Evolutionary conservation across 148 eudicot species (phyloP).

Genomic region (Salicornia ramosissima): DNA sequence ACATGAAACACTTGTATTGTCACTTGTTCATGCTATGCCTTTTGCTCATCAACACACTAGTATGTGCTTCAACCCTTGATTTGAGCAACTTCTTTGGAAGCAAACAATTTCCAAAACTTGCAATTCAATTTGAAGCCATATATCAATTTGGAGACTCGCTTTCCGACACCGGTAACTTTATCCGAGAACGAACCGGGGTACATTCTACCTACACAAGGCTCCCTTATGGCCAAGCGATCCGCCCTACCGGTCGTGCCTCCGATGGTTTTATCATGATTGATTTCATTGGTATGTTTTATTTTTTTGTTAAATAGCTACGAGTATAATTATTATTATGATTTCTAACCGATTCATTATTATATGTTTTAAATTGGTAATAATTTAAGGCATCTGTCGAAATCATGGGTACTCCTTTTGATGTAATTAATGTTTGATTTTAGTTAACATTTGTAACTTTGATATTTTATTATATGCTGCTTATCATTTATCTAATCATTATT

Average conservation of each 20-base stretch:
- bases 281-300: slow-evolving; percentile 28
- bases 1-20: slow-evolving; percentile 15
- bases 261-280: slow-evolving; percentile 47
- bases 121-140: slow-evolving; percentile 27
- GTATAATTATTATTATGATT: too few species aligned
- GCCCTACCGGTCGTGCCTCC: slow-evolving; percentile 42
- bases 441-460: too few species aligned
- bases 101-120: neutral
- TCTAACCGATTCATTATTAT: too few species aligned
- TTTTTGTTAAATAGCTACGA: too few species aligned
- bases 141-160: slow-evolving; percentile 45
- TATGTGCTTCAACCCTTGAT: neutral
- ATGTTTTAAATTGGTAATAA: too few species aligned
- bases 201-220: slow-evolving; percentile 11
- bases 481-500: too few species aligned
- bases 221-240: slow-evolving; percentile 27
- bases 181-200: slow-evolving; percentile 14
- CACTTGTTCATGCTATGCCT: slow-evolving; percentile 1
- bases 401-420: too few species aligned
- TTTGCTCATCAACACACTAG: slow-evolving; percentile 1
- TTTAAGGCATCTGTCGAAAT: too few species aligned
- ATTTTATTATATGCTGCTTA: too few species aligned
- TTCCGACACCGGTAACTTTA: slow-evolving; percentile 36
- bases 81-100: neutral
- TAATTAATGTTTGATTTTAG: too few species aligned